phyloP scores from a whole-genome alignment of 2,329 filamentous ascomycete species.

The Paracoccidioides lutzii region DNA sequence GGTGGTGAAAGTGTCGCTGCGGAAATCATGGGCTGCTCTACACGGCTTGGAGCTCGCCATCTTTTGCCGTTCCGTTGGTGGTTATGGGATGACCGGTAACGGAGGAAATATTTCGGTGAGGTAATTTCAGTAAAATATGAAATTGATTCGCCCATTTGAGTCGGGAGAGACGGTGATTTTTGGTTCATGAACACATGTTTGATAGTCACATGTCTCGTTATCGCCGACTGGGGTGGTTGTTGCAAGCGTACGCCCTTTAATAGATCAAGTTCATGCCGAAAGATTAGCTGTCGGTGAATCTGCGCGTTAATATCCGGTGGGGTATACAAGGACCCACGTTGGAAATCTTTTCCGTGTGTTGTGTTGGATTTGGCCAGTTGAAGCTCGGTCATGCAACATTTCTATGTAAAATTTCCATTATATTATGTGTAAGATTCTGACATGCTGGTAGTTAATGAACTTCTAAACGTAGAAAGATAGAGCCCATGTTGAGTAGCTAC shows the following conservation, averaged over 20 bases:
- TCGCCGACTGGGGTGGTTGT: too few species aligned
- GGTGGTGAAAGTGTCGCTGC: constrained; percentile 8
- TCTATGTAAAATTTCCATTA: background rate
- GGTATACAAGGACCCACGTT: too few species aligned
- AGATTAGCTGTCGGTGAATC: too few species aligned
- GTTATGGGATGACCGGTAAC: background rate
- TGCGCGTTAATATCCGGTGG: too few species aligned
- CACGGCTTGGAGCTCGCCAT: background rate
- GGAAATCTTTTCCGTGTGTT: background rate
- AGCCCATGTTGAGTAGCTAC: background rate
- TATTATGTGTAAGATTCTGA: background rate
- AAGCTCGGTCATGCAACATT: background rate
- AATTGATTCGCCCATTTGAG: background rate
- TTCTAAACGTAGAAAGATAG: too few species aligned
- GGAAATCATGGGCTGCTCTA: constrained; percentile 15
- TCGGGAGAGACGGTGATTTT: background rate
- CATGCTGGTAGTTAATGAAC: background rate
- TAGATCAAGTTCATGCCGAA: too few species aligned
- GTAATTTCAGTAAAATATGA: background rate
- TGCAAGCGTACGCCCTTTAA: too few species aligned
- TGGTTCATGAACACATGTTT: too few species aligned
- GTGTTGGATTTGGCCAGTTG: background rate
- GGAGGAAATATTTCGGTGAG: background rate
- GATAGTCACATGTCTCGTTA: too few species aligned
- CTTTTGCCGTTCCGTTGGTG: background rate